Base-by-base conservation (phyloP, 352 stramenopile genomes). In the Globisporangium iwayamae region DNA sequence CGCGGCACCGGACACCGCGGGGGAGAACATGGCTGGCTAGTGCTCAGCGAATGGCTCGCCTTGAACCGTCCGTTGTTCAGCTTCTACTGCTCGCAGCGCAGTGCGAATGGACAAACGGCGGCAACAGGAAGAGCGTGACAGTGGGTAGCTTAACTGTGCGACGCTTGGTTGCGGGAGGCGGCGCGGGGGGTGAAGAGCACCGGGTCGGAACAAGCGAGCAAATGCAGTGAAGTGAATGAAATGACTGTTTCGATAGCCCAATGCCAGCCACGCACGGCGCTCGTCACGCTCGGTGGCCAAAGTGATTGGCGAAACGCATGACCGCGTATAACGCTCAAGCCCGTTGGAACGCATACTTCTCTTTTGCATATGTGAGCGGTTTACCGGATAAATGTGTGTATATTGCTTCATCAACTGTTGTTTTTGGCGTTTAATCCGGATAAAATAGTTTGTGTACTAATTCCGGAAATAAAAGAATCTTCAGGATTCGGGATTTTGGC, bases 1-100 rank as follows among this genome's bases (percentile, higher is more conserved):
- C 38, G 76, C 73, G 16, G 78, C 81, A 36, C 81, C 81, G 1
- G 79, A 89, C 8, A 90, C 67, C n/a, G 81, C 81, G 5, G 81
- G 81, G 52, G 81, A 90, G 66, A 78, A 73, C 81, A 90, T 89
- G 34, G 30, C 25, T 25, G 25, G 18, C 50, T 56, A 2, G 25
- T 10, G 32, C 3, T 56, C 4, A 18, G 16, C 20, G 34, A 11
- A 11, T 1, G 20, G 28, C 48, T 9, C 41, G 41, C 20, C 41
- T 18, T 47, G 41, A 54, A 36, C 25, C 4, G 22, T 10, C 48
- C 18, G 48, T 54, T 36, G 5, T 13, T 32, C 46, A 32, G 46
- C 48, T 54, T 54, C 11, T 36, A 36, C 10, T 5, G 48, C 22
- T 54, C 22, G 9, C 11, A 36, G 30, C 10, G 48, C 11, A 6